Conservation (phyloP, 2,329 filamentous ascomycete species). For the Ceratocystis variospora region DNA sequence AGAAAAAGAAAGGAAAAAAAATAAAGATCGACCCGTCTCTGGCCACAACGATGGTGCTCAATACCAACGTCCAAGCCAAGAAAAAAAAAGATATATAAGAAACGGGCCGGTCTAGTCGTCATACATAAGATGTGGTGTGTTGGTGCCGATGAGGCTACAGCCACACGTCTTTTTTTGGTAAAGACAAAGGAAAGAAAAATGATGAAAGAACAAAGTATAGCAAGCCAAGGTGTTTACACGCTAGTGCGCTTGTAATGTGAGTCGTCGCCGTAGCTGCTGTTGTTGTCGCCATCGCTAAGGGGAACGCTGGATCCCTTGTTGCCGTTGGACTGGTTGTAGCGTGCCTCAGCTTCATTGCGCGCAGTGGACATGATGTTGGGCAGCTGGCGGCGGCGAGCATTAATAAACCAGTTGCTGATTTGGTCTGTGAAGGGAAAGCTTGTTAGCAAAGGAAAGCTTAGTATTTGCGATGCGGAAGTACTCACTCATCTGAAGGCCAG, state of each 20-base stretch:
- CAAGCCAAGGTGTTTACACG: constrained; percentile 25
- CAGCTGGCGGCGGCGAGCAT: constrained; percentile 53
- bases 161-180: neutral
- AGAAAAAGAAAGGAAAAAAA: neutral
- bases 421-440: constrained; percentile 36
- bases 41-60: neutral
- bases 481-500: constrained; percentile 65
- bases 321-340: constrained; percentile 19
- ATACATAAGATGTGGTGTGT: constrained; percentile 6
- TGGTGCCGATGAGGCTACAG: neutral
- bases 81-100: neutral
- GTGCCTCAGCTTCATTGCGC: constrained; percentile 37
- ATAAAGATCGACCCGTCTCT: neutral
- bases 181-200: neutral
- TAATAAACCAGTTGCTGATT: constrained; percentile 74
- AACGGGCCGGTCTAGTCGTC: neutral
- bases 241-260: constrained; percentile 35
- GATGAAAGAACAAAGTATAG: neutral
- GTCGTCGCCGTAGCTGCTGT: constrained; percentile 32
- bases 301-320: constrained; percentile 27
- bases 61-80: neutral
- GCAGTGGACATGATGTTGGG: constrained; percentile 43
- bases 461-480: constrained; percentile 22
- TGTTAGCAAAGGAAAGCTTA: constrained; percentile 3
- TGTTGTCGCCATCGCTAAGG: constrained; percentile 36